A percentile compares a stretch with the other conserved stretches of the same genome.
These are phyloP conservation scores for Baorangia bicolor DNA, from an alignment of 768 basidiomycete genomes.

Conservation along the genomic window DNA sequence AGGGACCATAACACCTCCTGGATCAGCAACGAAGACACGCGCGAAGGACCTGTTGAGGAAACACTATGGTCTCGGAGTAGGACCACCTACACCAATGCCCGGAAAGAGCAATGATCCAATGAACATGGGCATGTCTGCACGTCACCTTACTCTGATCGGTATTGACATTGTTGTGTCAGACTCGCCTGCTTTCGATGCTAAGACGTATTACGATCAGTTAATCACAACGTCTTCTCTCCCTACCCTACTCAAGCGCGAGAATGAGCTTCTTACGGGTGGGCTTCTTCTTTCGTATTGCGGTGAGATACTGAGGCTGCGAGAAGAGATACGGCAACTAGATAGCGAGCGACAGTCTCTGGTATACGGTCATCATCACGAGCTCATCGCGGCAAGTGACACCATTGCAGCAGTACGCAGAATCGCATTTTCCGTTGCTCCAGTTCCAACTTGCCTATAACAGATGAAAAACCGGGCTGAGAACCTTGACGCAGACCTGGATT, in stretches of 20 bases:
- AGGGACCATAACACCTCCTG: constrained; percentile 27
- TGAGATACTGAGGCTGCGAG: constrained; percentile 5
- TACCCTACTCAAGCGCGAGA: constrained; percentile 73
- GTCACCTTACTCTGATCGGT: neutral
- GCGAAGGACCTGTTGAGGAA: constrained; percentile 80
- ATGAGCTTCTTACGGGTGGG: constrained; percentile 72
- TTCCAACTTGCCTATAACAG: constrained; percentile 37
- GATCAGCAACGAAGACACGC: constrained; percentile 45
- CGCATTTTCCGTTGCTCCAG: neutral
- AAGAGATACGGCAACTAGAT: constrained; percentile 86
- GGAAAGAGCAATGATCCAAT: constrained; percentile 70
- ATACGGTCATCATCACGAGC: constrained; percentile 94
- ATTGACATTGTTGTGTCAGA: constrained; percentile 43
- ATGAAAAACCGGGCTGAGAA: constrained; percentile 88
- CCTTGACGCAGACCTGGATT: constrained; percentile 80
- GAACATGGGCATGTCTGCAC: constrained; percentile 61
- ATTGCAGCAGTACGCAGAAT: constrained; percentile 67
- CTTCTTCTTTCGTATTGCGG: neutral
- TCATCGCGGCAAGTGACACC: constrained; percentile 91
- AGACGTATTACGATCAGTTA: constrained; percentile 80
- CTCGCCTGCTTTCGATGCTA: constrained; percentile 79
- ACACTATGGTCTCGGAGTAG: constrained; percentile 84
- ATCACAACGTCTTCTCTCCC: constrained; percentile 80
- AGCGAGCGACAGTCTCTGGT: constrained; percentile 88
- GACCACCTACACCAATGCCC: constrained; percentile 59